phyloP scores from a whole-genome alignment of 306 rosid species.

The Quercus robur region DNA sequence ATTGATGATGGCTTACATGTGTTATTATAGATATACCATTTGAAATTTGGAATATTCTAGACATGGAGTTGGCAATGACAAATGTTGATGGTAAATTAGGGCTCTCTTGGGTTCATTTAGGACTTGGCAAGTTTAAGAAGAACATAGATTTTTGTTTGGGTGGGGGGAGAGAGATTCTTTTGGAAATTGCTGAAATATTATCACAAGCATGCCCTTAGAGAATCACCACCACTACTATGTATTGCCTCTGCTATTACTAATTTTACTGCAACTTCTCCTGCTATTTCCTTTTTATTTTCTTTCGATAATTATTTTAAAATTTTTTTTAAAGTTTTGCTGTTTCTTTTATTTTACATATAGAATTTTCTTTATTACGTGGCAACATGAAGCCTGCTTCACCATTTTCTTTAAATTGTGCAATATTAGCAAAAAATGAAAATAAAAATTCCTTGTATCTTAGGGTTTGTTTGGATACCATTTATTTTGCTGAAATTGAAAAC shows the following conservation, averaged over 20 bases:
- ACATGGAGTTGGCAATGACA: neutral
- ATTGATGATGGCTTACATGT: neutral
- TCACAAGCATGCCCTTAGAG: neutral
- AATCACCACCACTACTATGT: neutral
- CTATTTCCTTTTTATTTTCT: neutral
- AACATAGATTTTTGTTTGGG: neutral
- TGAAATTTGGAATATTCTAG: neutral
- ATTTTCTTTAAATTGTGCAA: neutral
- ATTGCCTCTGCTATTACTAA: neutral
- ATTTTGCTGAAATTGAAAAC: too few species aligned
- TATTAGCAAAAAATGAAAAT: too few species aligned
- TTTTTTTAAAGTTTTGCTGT: neutral
- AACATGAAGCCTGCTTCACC: neutral
- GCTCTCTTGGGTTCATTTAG: neutral
- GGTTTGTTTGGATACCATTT: too few species aligned
- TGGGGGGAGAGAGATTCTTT: neutral
- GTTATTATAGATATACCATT: neutral
- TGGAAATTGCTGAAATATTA: neutral
- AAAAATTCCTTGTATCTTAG: too few species aligned
- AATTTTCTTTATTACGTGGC: neutral
- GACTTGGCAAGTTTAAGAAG: neutral
- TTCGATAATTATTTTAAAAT: neutral
- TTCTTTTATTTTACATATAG: neutral
- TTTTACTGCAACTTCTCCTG: neutral
- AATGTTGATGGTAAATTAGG: neutral